Evolutionary conservation across 129 eudicot genomes (phyloP), one percentile per base, ranked within the genome.

Genomic region (Solidago caesia): DNA sequence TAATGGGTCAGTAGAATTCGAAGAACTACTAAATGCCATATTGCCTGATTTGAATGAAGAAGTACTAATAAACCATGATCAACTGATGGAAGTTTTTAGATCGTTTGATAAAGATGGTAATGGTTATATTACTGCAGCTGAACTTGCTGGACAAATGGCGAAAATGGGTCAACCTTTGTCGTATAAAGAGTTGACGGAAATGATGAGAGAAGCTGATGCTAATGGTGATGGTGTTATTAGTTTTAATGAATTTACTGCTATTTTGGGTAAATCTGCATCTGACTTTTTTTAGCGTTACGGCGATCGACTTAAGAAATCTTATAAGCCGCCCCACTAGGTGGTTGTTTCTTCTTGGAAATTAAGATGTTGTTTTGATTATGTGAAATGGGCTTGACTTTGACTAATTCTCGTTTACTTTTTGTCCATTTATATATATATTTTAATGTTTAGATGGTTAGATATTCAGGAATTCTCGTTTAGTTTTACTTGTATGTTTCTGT

Each of bases 221-320:
- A 87, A 90, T 13, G 96, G 93, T 2, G 96, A 90, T 64, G 96
- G 96, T 41, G 87, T 90, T 15, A 82, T 90, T 39, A 90, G 93
- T 68, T 85, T 87, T 60, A 81, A 67, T 21, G 96, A 90, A 25
- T 90, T 90, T 77, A 84, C 96, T 44, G 71, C 75, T 13, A 80
- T 90, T 44, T 77, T 90, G 84, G 91, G 90, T 0, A 87, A 59
- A 78, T 90, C 96, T 43, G 96, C 92, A 16, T 59, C 68, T 5
- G 91, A 82, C 41, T 81, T 81, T 46, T 82, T 90, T 7, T n/a
- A 82, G 89, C 9, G 74, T 82, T 7, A 68, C 82, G 58, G 84
- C 87, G 48, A 69, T n/a, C n/a, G n/a, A n/a, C 84, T n/a, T 84
- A 84, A 29, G 39, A 29, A 29, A 29, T 29, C 2, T 29, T 29